Evolutionary conservation across 2,329 filamentous ascomycete species (phyloP).

Genomic region (Neonectria neomacrospora): DNA sequence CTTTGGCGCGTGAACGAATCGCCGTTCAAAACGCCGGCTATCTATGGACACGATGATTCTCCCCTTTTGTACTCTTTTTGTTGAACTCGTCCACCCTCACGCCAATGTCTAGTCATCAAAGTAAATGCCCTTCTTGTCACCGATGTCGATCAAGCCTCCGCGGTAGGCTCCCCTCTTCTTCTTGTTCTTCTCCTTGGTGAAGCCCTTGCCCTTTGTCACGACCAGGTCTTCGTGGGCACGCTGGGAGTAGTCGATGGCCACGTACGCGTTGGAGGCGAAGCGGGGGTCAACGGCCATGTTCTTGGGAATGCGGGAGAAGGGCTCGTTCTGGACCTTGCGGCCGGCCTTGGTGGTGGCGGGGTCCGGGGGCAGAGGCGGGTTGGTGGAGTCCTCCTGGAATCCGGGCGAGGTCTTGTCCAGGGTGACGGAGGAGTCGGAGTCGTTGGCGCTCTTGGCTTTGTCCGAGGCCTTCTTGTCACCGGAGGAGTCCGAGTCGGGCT

Average conservation of each 20-base stretch:
- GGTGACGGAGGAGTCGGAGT: conserved; percentile 60
- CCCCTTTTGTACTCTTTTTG: conserved; percentile 8
- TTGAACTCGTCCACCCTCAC: conserved; percentile 1
- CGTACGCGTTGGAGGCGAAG: conserved; percentile 83
- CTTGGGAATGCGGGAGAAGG: conserved; percentile 81
- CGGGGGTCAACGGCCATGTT: conserved; percentile 74
- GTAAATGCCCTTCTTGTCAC: conserved; percentile 86
- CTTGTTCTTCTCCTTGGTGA: conserved; percentile 99
- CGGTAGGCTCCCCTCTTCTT: conserved; percentile 92
- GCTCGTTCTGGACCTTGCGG: conserved; percentile 69
- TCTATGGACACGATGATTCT: conserved; percentile 18
- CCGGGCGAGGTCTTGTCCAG: conserved; percentile 61
- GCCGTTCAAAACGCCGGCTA: conserved; percentile 20
- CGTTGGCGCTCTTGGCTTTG: conserved; percentile 38
- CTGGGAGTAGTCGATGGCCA: conserved; percentile 88
- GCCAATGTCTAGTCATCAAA: conserved; percentile 79
- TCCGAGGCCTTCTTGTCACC: conserved; percentile 41
- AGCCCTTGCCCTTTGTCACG: conserved; percentile 93
- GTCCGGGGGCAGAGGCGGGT: conserved; percentile 65
- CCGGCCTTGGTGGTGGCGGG: conserved; percentile 51
- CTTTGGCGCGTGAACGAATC: conserved; percentile 17
- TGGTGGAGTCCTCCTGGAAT: conserved; percentile 47
- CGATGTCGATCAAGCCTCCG: conserved; percentile 87
- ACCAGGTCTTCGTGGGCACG: conserved; percentile 88
- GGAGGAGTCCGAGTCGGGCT: conserved; percentile 53